Base-by-base conservation (phyloP, 2,329 filamentous ascomycete species). In the Neoarthrinium moseri region DNA sequence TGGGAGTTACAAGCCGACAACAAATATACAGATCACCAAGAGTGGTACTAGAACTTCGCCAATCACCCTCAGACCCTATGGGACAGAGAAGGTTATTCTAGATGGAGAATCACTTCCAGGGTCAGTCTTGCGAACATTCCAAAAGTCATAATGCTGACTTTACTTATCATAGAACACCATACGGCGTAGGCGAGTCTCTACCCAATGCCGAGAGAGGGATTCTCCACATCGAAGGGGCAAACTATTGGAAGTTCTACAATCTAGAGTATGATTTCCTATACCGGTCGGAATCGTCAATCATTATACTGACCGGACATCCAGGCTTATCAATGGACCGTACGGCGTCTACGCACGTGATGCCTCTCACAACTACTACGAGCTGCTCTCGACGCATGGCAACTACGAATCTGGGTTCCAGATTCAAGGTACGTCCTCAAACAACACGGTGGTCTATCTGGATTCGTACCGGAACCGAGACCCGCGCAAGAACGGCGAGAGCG, bases 401-500 rank as follows among this genome's bases (percentile, higher is more conserved):
- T 68, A 44, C 15, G 48, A 48, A 26, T 42, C 66, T 1, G 65
- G 66, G 5, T 69, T 68, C 40, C 65, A 69, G 20, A 55, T 68
- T 5, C 56, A 67, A 33, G 64, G 65, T 2, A 43, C 50, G 21
- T 51, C 61, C 0, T 46, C 49, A 24, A 66, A 69, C 48, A 72
- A 72, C 54, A 61, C 62, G n/a, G 59, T 73, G 23, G 49, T 70
- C 6, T 68, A 69, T 45, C 60, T 73, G 1, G 70, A 73, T 56
- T 72, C 69, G 3, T 72, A 72, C 50, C 57, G 60, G 21, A 73
- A 73, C 56, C 66, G 69, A 0, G 70, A 73, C 36, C 73, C 73
- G 5, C 67, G 73, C 40, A 77, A 76, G 61, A 77, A 77, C 35
- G 73, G 73, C 12, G 73, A 77, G 56, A 72, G 67, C 30, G 73